Conservation (phyloP, 2,329 filamentous ascomycete genomes). For the Aureobasidium sp. region DNA sequence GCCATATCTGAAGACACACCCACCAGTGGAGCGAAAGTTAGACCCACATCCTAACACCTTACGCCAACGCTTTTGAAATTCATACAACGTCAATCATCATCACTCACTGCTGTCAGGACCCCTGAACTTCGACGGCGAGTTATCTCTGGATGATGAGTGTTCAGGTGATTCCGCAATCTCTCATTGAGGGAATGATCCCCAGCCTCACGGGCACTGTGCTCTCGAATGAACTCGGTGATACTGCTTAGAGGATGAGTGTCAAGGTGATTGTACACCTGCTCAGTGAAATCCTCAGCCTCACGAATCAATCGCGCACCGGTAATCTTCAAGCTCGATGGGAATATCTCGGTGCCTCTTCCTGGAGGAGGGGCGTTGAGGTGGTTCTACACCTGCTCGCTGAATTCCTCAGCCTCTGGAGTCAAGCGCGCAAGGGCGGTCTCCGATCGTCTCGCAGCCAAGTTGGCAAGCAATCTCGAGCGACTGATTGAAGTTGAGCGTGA, state of each 20-base stretch:
- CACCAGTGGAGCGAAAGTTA: too few relatives aligned
- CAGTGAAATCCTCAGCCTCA: too few relatives aligned
- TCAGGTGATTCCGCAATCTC: too few relatives aligned
- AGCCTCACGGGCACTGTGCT: neutral
- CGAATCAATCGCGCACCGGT: too few relatives aligned
- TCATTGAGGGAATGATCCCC: neutral
- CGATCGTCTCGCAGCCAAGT: conserved; percentile 3
- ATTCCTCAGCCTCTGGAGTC: neutral
- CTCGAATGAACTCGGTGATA: too few relatives aligned
- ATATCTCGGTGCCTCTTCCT: too few relatives aligned
- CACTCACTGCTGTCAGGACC: neutral
- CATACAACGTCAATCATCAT: neutral
- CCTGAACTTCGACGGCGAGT: neutral
- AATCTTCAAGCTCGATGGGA: too few relatives aligned
- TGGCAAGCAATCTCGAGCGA: neutral
- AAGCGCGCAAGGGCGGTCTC: neutral
- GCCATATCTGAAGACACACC: too few relatives aligned
- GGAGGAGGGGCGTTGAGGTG: too few relatives aligned
- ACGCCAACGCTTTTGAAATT: neutral
- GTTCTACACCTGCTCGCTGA: neutral
- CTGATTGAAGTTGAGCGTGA: neutral
- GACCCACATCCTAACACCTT: too few relatives aligned
- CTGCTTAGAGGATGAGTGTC: too few relatives aligned
- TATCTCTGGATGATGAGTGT: neutral
- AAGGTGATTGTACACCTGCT: too few relatives aligned